Conservation (phyloP, 768 basidiomycete species). For the Tephrocybe sp. region DNA sequence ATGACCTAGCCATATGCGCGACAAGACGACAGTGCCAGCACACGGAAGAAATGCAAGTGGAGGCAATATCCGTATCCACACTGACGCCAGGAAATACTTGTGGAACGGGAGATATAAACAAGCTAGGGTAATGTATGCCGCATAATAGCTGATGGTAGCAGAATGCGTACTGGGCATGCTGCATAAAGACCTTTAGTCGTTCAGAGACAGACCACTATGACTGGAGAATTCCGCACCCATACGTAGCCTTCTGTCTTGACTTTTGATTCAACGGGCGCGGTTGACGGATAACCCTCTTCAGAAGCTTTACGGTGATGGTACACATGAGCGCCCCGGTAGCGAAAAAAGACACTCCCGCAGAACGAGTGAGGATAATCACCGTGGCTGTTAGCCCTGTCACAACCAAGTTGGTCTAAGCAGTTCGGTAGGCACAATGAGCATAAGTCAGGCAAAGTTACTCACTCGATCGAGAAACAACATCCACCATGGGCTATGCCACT, state of each 20-base stretch:
- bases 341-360: constrained; percentile 63
- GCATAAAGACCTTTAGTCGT: constrained; percentile 6
- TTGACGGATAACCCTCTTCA: constrained; percentile 65
- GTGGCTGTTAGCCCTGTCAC: constrained; percentile 52
- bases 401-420: constrained; percentile 56
- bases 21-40: constrained; percentile 55
- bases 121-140: constrained; percentile 59
- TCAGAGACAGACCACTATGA: background rate
- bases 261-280: constrained; percentile 49
- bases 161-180: constrained; percentile 90
- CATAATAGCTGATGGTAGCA: constrained; percentile 64
- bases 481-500: constrained; percentile 24
- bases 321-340: constrained; percentile 56
- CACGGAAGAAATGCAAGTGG: constrained; percentile 53
- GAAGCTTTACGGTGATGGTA: constrained; percentile 54
- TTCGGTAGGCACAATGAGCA: no score
- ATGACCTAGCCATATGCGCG: constrained; percentile 75
- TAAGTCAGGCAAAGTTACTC: constrained; percentile 6
- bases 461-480: constrained; percentile 42
- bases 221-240: constrained; percentile 52
- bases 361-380: constrained; percentile 59
- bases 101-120: constrained; percentile 61
- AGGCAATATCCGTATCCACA: constrained; percentile 40
- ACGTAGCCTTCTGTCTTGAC: constrained; percentile 51
- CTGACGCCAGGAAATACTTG: constrained; percentile 42